Conservation (phyloP, 371 early-diverging fungal species). For the Neoconidiobolus thromboides region DNA sequence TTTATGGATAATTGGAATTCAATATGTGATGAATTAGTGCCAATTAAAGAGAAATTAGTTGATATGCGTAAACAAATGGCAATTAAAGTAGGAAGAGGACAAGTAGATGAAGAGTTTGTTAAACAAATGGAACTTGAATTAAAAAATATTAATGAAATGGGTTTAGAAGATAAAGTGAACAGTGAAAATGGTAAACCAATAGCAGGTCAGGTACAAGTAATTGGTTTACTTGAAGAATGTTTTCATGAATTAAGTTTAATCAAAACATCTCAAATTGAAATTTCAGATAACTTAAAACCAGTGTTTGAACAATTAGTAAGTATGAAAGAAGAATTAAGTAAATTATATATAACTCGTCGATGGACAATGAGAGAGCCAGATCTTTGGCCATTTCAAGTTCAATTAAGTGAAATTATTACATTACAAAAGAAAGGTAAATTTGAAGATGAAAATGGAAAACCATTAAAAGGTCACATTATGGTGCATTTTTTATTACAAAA, state of each 20-base stretch:
- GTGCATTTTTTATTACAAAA: slow-evolving; percentile 65
- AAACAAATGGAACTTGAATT: slow-evolving; percentile 38
- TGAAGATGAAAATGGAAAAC: slow-evolving; percentile 36
- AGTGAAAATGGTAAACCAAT: slow-evolving; percentile 31
- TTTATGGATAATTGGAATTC: slow-evolving; percentile 12
- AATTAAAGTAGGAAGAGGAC: slow-evolving; percentile 20
- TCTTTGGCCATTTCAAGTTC: slow-evolving; percentile 60
- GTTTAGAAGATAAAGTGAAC: slow-evolving; percentile 39
- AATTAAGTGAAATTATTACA: slow-evolving; percentile 48
- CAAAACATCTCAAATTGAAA: slow-evolving; percentile 50
- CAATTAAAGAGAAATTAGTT: slow-evolving; percentile 38
- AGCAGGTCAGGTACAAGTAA: slow-evolving; percentile 65
- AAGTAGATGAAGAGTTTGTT: slow-evolving; percentile 23
- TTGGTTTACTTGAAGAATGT: slow-evolving; percentile 61
- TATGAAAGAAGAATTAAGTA: slow-evolving; percentile 52
- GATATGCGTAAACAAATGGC: slow-evolving; percentile 38
- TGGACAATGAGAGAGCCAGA: slow-evolving; percentile 73
- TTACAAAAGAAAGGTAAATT: slow-evolving; percentile 49
- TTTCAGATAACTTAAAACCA: slow-evolving; percentile 38
- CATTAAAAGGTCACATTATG: slow-evolving; percentile 46
- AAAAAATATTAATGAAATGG: slow-evolving; percentile 39
- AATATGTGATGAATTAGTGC: slow-evolving; percentile 21
- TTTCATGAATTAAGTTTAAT: slow-evolving; percentile 62
- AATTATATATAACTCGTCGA: slow-evolving; percentile 48
- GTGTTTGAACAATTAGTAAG: slow-evolving; percentile 52